Evolutionary conservation across 2,329 filamentous ascomycete species (phyloP), one percentile per base, ranked within the genome.

Genomic region (Diaporthe citrichinensis): DNA sequence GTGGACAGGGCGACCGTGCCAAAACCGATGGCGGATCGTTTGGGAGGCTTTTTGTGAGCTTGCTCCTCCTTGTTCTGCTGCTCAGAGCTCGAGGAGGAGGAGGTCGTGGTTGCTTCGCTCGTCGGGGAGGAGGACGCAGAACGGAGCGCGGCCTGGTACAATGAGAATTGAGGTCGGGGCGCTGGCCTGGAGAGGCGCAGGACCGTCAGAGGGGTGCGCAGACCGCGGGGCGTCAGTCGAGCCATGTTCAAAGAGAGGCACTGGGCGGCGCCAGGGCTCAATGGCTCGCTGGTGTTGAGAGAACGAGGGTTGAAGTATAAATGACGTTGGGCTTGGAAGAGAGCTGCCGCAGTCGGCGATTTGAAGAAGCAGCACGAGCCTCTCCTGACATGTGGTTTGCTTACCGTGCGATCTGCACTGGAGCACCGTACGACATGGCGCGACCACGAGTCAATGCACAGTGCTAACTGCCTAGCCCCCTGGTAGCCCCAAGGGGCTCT

Each of bases 1-100:
- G 85, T 82, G 65, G 86, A 81, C 76, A 86, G 86, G 31, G 87
- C 76, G 34, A 85, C 76, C 8, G 69, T 25, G 14, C 76, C 76
- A n/a, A 77, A 41, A 41, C 69, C 69, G 57, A 71, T 31, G 23
- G 69, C 49, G 15, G 59, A 62, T 57, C 41, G 20, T 23, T 9
- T 65, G 39, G 73, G 72, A 25, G 67, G 55, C 17, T 71, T 39
- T 31, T 39, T 49, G 8, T n/a, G 25, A 1, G 5, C 25, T 15
- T 41, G 20, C 7, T 31, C 6, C 15, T 31, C 14, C 9, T 55
- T 20, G 4, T 46, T 7, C 51, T 73, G 20, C 39, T 55, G 58
- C 49, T 73, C 46, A 6, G 58, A 25, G 23, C 14, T 23, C 15
- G 67, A 36, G 20, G 67, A 46, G 8, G 71, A 44, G 12, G 78